Conservation (phyloP, 306 rosid species). For the Hippophae gyantsensis region DNA sequence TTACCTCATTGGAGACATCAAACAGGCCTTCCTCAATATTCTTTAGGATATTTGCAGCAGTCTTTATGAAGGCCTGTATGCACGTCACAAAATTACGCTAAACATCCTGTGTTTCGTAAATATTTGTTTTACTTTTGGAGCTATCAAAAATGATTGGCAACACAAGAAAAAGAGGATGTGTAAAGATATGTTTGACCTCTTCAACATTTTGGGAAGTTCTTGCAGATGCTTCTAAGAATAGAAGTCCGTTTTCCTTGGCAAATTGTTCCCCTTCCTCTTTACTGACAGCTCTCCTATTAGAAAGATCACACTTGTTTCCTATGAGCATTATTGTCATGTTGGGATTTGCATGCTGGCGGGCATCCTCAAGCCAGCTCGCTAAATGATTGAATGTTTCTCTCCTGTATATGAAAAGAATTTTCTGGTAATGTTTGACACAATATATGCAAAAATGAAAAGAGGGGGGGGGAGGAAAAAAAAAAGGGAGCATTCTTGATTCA, state of each 20-base stretch:
- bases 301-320: constrained; percentile 85
- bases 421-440: constrained; percentile 8
- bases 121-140: neutral
- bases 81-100: constrained; percentile 6
- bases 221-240: constrained; percentile 95
- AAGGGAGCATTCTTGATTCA: neutral
- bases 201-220: constrained; percentile 92
- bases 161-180: neutral
- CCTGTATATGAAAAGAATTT: constrained; percentile 35
- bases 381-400: constrained; percentile 80
- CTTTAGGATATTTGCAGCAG: constrained; percentile 89
- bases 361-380: constrained; percentile 99
- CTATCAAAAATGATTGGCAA: neutral
- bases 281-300: constrained; percentile 91
- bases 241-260: constrained; percentile 90
- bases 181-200: constrained; percentile 28
- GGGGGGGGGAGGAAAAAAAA: neutral
- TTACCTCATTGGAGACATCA: constrained; percentile 95
- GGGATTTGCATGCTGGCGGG: constrained; percentile 96
- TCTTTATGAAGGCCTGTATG: constrained; percentile 70
- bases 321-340: constrained; percentile 89
- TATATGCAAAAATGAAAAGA: constrained; percentile 10
- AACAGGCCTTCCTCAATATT: constrained; percentile 86
- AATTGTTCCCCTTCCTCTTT: constrained; percentile 96
- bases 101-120: neutral